Evolutionary conservation across 441 rosid genomes (phyloP).

Genomic region (Eruca vesicaria): DNA sequence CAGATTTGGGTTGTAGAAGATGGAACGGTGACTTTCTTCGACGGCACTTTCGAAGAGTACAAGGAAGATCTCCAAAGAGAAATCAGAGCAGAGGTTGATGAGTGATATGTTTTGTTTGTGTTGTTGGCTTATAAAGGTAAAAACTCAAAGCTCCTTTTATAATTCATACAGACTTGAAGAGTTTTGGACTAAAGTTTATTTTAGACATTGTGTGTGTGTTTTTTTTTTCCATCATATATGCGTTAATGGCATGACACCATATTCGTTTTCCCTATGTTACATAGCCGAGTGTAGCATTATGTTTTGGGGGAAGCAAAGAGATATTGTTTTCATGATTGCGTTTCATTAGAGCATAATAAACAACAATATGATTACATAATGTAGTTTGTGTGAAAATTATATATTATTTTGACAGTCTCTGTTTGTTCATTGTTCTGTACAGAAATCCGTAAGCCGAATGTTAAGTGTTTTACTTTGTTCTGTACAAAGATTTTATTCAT

Average conservation of each 20-base stretch:
- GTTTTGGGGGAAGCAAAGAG: conserved; percentile 8
- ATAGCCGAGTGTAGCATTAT: conserved; percentile 19
- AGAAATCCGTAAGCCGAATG: neutral
- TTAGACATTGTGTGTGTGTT: neutral
- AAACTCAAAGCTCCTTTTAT: conserved; percentile 4
- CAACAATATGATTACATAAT: neutral
- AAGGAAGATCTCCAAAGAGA: conserved; percentile 81
- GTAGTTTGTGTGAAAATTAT: neutral
- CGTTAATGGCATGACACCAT: neutral
- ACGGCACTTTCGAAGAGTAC: conserved; percentile 78
- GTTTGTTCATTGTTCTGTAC: neutral
- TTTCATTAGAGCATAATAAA: conserved; percentile 14
- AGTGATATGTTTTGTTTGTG: conserved; percentile 39
- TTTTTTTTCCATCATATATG: conserved; percentile 5
- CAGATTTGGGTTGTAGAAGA: conserved; percentile 85
- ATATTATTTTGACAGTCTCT: neutral
- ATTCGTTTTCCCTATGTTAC: neutral
- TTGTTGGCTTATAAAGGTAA: conserved; percentile 23
- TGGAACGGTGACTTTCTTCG: conserved; percentile 60
- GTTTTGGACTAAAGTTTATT: conserved; percentile 19
- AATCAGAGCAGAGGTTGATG: conserved; percentile 85
- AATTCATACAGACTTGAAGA: conserved; percentile 2
- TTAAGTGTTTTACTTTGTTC: neutral
- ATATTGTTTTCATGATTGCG: conserved; percentile 4
- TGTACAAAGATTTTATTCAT: neutral